Evolutionary conservation across 2,329 filamentous ascomycete genomes (phyloP), one percentile per base, ranked within the genome.

Genomic region (Colletotrichum costaricense): DNA sequence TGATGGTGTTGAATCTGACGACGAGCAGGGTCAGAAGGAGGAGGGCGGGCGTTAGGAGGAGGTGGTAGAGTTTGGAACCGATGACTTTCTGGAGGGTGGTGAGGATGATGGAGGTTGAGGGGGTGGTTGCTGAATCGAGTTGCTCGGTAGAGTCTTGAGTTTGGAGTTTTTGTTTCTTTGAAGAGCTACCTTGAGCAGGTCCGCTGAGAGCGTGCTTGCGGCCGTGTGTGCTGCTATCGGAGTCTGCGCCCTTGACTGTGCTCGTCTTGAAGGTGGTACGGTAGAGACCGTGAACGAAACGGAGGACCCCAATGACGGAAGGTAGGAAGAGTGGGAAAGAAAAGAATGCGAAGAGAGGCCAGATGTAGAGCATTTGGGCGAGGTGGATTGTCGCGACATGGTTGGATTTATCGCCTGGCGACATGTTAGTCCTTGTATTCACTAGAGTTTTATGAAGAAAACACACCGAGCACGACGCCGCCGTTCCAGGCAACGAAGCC

Each of bases 281-380:
- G 1, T 62, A 54, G 16, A 66, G 19, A 6, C 64, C 58, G 0
- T 57, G 65, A 5, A 62, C 5, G 14, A 46, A 65, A 7, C 72
- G 63, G 22, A 80, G 9, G 3, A 78, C 11, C 2, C 88, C 78
- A 5, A 92, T 64, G 2, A 81, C 75, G 4, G 83, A 83, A 0
- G 91, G 89, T 0, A 93, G 75, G 4, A 96, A 83, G 1, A 98
- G 86, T 0, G 97, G 96, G 62, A 92, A 90, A 0, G 95, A 98
- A 85, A 98, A 98, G 84, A 98, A 97, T 46, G 90, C 85, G 71
- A 97, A 92, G 75, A 97, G 93, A 0, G 95, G 93, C 93, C 95
- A 98, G 76, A 98, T 92, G 79, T 99, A 99, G 22, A 98, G 92
- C 90, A 99, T 94, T 83, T 99, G 97, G 0, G 96, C 89, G 5